Evolutionary conservation across 371 early-diverging fungal species (phyloP).

Genomic region (Chytridiales sp.): DNA sequence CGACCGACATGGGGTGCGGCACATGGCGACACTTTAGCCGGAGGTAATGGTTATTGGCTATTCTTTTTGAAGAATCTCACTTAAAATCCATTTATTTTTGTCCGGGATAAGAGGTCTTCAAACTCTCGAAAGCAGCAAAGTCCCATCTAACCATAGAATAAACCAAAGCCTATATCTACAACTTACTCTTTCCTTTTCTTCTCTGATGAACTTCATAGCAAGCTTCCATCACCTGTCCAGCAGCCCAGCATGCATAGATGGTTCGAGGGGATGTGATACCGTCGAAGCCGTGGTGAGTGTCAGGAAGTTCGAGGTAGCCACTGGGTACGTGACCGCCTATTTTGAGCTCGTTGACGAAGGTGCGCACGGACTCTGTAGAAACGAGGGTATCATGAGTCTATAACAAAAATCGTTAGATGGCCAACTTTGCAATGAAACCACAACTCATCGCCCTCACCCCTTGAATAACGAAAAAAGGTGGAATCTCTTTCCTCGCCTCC

Average conservation of each 20-base stretch:
- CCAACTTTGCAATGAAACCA: conserved; percentile 1
- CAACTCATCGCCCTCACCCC: conserved; percentile 7
- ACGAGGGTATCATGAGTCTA: conserved; percentile 20
- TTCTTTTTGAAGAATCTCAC: no score
- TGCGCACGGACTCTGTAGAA: conserved; percentile 6
- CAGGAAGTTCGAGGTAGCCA: conserved; percentile 27
- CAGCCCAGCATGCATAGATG: conserved; percentile 21
- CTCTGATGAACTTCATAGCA: conserved; percentile 16
- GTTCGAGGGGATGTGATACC: conserved; percentile 14
- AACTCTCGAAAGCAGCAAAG: no score
- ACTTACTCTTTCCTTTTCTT: no score
- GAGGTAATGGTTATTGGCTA: no score
- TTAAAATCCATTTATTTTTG: no score
- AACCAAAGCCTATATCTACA: no score
- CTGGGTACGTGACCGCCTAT: conserved; percentile 13
- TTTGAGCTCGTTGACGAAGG: conserved; percentile 16
- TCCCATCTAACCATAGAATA: no score
- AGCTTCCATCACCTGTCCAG: conserved; percentile 8
- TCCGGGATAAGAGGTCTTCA: no score
- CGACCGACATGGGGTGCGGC: no score
- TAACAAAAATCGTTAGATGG: background rate
- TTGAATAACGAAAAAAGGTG: conserved; percentile 22
- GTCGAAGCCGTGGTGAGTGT: conserved; percentile 25
- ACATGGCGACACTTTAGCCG: no score
- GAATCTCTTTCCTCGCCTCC: conserved; percentile 2